phyloP scores from a whole-genome alignment of 345 rosid genomes.

The Punica granatum region DNA sequence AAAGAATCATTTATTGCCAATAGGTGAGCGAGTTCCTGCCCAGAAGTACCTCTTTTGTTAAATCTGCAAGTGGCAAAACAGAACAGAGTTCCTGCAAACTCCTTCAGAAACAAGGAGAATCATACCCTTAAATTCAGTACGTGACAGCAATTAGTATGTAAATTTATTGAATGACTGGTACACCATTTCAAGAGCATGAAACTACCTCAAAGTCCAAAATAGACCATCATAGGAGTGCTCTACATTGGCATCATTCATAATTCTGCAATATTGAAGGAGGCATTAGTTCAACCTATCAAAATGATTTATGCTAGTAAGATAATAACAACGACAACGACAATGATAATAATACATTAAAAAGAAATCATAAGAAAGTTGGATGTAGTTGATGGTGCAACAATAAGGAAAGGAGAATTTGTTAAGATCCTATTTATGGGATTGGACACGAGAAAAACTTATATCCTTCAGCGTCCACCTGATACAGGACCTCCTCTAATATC shows the following conservation, averaged over 20 bases:
- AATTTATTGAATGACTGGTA: not conserved
- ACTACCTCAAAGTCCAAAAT: constrained; percentile 86
- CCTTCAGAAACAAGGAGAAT: constrained; percentile 39
- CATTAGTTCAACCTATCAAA: constrained; percentile 6
- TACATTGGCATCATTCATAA: constrained; percentile 67
- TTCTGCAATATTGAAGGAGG: constrained; percentile 37
- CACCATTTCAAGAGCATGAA: not conserved
- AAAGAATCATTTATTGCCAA: not conserved
- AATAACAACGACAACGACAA: not conserved
- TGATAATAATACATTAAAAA: not conserved
- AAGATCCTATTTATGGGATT: not conserved
- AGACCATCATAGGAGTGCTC: constrained; percentile 73
- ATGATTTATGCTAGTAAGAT: not conserved
- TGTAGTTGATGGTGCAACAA: not conserved
- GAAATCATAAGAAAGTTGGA: not conserved
- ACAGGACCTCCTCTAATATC: not conserved
- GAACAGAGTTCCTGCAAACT: constrained; percentile 70
- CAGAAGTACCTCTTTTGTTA: constrained; percentile 26
- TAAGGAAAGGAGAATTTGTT: not conserved
- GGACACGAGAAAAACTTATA: not conserved
- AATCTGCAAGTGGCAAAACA: constrained; percentile 29
- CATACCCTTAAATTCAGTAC: constrained; percentile 5
- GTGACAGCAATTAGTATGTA: not conserved
- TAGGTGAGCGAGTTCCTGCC: not conserved
- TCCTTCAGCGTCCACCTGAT: not conserved